These are phyloP conservation scores for Trypanosoma vivax DNA, from an alignment of 208 protist species.

Conservation along the genomic window DNA sequence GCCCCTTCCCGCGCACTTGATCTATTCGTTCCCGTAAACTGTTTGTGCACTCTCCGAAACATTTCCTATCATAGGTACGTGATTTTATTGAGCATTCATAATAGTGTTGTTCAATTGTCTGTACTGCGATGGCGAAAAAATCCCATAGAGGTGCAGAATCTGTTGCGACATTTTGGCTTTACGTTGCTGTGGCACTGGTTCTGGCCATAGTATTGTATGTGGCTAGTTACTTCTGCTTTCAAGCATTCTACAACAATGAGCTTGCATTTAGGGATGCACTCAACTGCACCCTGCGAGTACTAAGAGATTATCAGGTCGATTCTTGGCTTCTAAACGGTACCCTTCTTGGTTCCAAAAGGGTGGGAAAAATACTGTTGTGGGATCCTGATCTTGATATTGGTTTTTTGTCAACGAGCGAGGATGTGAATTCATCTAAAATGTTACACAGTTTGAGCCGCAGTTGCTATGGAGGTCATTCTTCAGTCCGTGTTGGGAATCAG, in stretches of 20 bases:
- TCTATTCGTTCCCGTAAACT: too few relatives aligned
- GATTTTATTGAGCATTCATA: too few relatives aligned
- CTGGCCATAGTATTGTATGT: conserved; percentile 46
- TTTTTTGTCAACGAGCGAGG: conserved; percentile 5
- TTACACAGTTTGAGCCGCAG: conserved; percentile 29
- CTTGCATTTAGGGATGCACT: conserved; percentile 53
- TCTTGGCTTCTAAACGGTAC: conserved; percentile 80
- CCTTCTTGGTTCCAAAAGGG: conserved; percentile 54
- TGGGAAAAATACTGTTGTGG: conserved; percentile 76
- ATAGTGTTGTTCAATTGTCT: too few relatives aligned
- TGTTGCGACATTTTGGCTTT: conserved; percentile 19
- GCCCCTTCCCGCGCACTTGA: too few relatives aligned
- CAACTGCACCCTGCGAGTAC: conserved; percentile 42
- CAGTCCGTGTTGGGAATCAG: conserved; percentile 16
- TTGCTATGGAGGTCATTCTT: conserved; percentile 47
- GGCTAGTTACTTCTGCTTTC: conserved; percentile 58
- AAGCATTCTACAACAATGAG: conserved; percentile 71
- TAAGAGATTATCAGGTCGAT: conserved; percentile 21
- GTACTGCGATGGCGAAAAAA: not conserved
- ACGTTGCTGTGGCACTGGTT: conserved; percentile 35
- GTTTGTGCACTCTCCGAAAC: too few relatives aligned
- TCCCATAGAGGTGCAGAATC: not conserved
- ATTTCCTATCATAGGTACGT: too few relatives aligned
- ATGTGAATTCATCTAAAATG: not conserved
- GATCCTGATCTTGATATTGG: conserved; percentile 80